phyloP scores from a whole-genome alignment of 2,329 filamentous ascomycete genomes.

The Pseudohalonectria lignicola region DNA sequence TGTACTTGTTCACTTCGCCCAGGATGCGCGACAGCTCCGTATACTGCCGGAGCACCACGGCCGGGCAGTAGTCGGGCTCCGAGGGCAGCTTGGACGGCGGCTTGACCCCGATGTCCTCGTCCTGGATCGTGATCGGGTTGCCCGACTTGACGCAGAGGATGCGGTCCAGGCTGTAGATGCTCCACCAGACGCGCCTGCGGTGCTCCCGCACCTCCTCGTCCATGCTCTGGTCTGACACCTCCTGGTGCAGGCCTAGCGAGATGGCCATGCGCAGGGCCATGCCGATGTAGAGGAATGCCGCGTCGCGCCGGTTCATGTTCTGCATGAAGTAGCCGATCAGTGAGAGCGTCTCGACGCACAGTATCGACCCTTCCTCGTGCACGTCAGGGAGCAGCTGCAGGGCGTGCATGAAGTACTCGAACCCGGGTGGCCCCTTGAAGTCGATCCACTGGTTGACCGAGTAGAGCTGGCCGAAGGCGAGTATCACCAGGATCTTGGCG shows the following conservation, averaged over 20 bases:
- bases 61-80: slow-evolving; percentile 29
- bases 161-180: slow-evolving; percentile 41
- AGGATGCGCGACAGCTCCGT: slow-evolving; percentile 40
- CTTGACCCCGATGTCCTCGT: slow-evolving; percentile 37
- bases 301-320: slow-evolving; percentile 42
- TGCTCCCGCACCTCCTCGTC: slow-evolving; percentile 28
- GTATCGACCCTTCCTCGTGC: slow-evolving; percentile 41
- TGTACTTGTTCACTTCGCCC: slow-evolving; percentile 31
- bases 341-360: slow-evolving; percentile 42
- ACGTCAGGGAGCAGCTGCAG: slow-evolving; percentile 40
- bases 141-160: slow-evolving; percentile 42
- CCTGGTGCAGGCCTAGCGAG: slow-evolving; percentile 43
- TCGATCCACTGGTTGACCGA: slow-evolving; percentile 44
- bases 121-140: slow-evolving; percentile 41
- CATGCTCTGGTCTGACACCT: slow-evolving; percentile 19
- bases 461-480: slow-evolving; percentile 45
- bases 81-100: slow-evolving; percentile 21
- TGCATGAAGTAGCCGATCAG: slow-evolving; percentile 46
- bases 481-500: slow-evolving; percentile 38
- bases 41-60: slow-evolving; percentile 37
- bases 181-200: slow-evolving; percentile 43
- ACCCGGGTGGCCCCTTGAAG: slow-evolving; percentile 40
- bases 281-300: slow-evolving; percentile 42
- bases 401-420: slow-evolving; percentile 41
- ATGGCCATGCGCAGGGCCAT: slow-evolving; percentile 46